Evolutionary conservation across 106 monocot species (phyloP), one percentile per base, ranked within the genome.

Genomic region (Triglochin maritima): DNA sequence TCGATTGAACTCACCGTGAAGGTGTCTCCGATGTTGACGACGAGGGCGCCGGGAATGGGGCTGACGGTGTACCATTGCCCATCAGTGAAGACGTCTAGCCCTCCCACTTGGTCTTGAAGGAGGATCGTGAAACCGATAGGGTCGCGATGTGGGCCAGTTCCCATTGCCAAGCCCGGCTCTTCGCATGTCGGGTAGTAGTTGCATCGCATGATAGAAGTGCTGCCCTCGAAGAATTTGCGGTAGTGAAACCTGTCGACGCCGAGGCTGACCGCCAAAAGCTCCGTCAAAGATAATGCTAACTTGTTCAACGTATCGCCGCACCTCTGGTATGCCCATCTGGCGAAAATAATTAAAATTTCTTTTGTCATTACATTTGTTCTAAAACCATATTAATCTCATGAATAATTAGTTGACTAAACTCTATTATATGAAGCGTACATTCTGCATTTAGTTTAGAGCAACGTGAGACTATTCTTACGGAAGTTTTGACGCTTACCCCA

Each of bases 281-380:
- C 95, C 95, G 82, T 83, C 17, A 90, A 71, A 47, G 69, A 75
- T 50, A 83, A 63, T 1, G 90, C 78, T 6, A 90, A 54, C 17
- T 78, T 57, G 68, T 60, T 74, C 85, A 90, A 85, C 43, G 80
- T 87, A 47, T 87, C 61, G 58, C 87, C 79, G 72, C 90, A 95
- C 17, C 47, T 81, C 56, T 87, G 81, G 70, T 87, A 95, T 53
- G 83, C 79, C 57, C 67, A 57, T 57, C 94, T 94, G 71, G 29
- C 29, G 29, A 29, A 29, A 29, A 29, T 29, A 29, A 29, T 29
- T 29, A 29, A 29, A 29, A 29, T 29, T 29, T 29, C 29, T 29
- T 29, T 0, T 29, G 29, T 29, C 29, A 29, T 29, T 29, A 29
- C 29, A 29, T 29, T 29, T 29, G 29, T 29, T 29, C 29, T 29